Conservation (phyloP, 2,329 filamentous ascomycete species). For the Dendryphion nanum region DNA sequence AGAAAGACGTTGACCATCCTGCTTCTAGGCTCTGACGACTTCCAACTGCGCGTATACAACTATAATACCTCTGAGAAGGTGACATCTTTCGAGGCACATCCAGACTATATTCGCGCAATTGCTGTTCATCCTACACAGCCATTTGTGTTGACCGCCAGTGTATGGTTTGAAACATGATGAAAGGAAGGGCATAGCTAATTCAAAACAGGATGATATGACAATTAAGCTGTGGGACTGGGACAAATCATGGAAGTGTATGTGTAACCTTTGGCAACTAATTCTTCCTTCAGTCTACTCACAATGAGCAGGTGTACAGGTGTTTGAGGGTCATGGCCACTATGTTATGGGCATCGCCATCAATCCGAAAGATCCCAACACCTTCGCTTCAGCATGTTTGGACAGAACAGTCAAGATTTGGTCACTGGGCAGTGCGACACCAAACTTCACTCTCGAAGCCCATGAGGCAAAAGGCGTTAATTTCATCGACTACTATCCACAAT, state of each 20-base stretch:
- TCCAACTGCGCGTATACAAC: constrained; percentile 80
- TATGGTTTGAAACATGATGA: constrained; percentile 15
- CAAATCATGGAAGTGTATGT: constrained; percentile 84
- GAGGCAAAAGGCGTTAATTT: constrained; percentile 98
- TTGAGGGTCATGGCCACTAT: constrained; percentile 94
- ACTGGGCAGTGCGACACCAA: constrained; percentile 86
- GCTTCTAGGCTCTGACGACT: constrained; percentile 71
- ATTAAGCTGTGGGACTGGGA: constrained; percentile 99
- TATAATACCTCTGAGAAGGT: constrained; percentile 99
- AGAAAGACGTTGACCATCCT: constrained; percentile 18
- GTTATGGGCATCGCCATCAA: constrained; percentile 98
- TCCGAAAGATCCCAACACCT: constrained; percentile 77
- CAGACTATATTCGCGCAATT: constrained; percentile 97
- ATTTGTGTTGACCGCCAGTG: constrained; percentile 89
- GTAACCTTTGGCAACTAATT: neutral
- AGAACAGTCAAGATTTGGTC: constrained; percentile 98
- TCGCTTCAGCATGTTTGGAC: constrained; percentile 92
- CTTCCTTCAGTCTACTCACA: constrained; percentile 15
- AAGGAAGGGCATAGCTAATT: constrained; percentile 16
- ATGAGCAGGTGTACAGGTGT: constrained; percentile 68
- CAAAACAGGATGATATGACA: constrained; percentile 38
- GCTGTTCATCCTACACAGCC: constrained; percentile 93
- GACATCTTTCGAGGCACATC: constrained; percentile 93
- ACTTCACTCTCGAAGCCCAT: constrained; percentile 95
- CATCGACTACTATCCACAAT: constrained; percentile 79